Percentiles rank a stretch among this genome's conserved stretches.
These are phyloP conservation scores for Wickerhamiella dianesei DNA, from an alignment of 805 yeast genomes.

Conservation along the genomic window DNA sequence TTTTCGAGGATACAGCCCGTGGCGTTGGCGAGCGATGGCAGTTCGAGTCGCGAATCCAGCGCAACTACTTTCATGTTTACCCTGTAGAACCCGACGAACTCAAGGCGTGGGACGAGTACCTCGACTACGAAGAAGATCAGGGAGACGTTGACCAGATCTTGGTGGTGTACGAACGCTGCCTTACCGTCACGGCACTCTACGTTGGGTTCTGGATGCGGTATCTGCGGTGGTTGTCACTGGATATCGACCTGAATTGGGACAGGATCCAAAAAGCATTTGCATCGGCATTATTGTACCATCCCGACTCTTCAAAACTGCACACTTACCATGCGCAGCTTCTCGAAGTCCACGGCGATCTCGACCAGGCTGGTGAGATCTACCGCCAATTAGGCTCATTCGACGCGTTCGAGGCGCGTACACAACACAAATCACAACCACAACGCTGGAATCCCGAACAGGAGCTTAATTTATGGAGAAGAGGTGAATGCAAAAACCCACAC, in stretches of 20 bases:
- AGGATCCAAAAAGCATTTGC: conserved; percentile 1
- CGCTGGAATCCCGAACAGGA: neutral
- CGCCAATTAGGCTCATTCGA: neutral
- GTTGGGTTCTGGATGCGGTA: conserved; percentile 61
- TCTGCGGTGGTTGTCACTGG: conserved; percentile 34
- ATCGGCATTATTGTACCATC: conserved; percentile 8
- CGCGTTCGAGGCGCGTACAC: neutral
- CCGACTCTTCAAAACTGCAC: conserved; percentile 2
- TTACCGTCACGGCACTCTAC: conserved; percentile 40
- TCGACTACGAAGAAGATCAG: conserved; percentile 38
- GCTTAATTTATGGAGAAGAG: neutral
- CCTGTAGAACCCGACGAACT: conserved; percentile 35
- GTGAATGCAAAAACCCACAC: conserved; percentile 1
- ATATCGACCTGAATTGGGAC: neutral
- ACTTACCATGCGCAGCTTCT: conserved; percentile 1
- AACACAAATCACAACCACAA: neutral
- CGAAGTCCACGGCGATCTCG: conserved; percentile 9
- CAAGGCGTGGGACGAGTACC: conserved; percentile 49
- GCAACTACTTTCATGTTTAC: conserved; percentile 42
- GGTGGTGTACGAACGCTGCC: conserved; percentile 54
- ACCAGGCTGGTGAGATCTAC: conserved; percentile 5
- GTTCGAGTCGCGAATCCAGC: conserved; percentile 53
- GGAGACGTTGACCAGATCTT: conserved; percentile 24
- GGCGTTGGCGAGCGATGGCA: conserved; percentile 56
- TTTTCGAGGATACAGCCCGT: conserved; percentile 36